Evolutionary conservation across 164 flowering plant species (phyloP).

Genomic region (Protea cynaroides): DNA sequence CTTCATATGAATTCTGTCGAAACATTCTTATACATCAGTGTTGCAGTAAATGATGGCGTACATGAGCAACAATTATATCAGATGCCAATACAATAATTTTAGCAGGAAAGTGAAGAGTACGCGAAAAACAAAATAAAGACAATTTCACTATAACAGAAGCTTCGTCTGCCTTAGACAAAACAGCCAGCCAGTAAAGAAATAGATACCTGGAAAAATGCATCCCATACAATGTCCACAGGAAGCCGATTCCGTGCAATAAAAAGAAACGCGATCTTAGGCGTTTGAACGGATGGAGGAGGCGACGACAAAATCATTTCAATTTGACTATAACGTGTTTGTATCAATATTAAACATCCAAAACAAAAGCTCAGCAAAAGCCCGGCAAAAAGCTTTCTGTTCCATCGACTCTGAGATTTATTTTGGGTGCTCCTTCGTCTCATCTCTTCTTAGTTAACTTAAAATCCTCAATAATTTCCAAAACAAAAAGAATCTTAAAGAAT

Average conservation of each 20-base stretch:
- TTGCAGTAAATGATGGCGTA: no score
- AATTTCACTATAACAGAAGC: not conserved
- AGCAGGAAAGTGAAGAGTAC: no score
- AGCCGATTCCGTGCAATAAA: slow-evolving; percentile 90
- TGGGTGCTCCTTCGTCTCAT: slow-evolving; percentile 40
- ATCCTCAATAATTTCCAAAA: slow-evolving; percentile 5
- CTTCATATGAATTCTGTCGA: no score
- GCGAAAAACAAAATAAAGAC: not conserved
- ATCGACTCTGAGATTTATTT: slow-evolving; percentile 38
- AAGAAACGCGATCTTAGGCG: slow-evolving; percentile 73
- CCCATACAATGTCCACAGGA: slow-evolving; percentile 84
- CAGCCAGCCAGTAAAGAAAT: not conserved
- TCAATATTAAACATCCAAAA: slow-evolving; percentile 44
- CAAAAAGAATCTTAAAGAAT: not conserved
- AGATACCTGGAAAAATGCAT: slow-evolving; percentile 78
- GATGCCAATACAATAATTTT: no score
- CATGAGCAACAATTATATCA: no score
- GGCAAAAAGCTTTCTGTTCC: slow-evolving; percentile 52
- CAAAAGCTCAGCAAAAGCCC: slow-evolving; percentile 42
- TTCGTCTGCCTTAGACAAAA: not conserved
- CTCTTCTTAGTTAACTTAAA: not conserved
- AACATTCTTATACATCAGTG: no score
- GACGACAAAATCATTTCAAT: slow-evolving; percentile 30
- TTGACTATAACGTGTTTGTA: slow-evolving; percentile 46
- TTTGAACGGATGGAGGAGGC: slow-evolving; percentile 27